These are phyloP conservation scores for Primulina huaijiensis DNA, from an alignment of 257 asterid genomes.

Conservation along the genomic window DNA sequence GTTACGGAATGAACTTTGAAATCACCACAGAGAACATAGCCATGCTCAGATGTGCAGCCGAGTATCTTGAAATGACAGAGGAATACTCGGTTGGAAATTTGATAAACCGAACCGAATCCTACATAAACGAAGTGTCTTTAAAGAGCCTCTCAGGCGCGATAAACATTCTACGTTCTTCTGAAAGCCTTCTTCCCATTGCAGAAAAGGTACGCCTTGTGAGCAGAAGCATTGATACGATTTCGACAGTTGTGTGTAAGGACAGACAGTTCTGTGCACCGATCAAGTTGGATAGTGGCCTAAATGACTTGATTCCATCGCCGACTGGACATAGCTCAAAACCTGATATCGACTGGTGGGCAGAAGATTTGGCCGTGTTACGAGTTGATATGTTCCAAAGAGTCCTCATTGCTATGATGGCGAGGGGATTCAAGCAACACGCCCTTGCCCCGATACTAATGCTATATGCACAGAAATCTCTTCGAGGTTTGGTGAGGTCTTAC, in stretches of 20 bases:
- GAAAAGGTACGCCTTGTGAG: constrained; percentile 72
- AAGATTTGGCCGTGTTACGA: constrained; percentile 67
- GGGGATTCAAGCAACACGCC: constrained; percentile 74
- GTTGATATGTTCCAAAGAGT: constrained; percentile 77
- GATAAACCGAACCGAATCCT: constrained; percentile 60
- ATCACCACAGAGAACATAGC: constrained; percentile 71
- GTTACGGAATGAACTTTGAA: constrained; percentile 86
- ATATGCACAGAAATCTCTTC: constrained; percentile 81
- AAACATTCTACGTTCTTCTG: constrained; percentile 56
- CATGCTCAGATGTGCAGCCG: constrained; percentile 66
- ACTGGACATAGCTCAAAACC: constrained; percentile 33
- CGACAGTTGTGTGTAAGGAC: constrained; percentile 66
- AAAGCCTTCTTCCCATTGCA: constrained; percentile 58
- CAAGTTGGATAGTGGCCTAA: neutral
- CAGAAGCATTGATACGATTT: constrained; percentile 72
- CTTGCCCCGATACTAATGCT: constrained; percentile 83
- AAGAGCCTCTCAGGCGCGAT: constrained; percentile 77
- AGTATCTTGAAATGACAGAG: constrained; percentile 82
- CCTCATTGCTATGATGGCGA: constrained; percentile 65
- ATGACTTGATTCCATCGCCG: neutral
- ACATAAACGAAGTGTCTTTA: constrained; percentile 64
- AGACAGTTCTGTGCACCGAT: constrained; percentile 19
- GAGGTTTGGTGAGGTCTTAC: constrained; percentile 84
- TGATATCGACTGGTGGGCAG: constrained; percentile 89
- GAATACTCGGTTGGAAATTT: constrained; percentile 62